These are phyloP conservation scores for Saitozyma sp. DNA, from an alignment of 768 basidiomycete genomes.

Conservation along the genomic window DNA sequence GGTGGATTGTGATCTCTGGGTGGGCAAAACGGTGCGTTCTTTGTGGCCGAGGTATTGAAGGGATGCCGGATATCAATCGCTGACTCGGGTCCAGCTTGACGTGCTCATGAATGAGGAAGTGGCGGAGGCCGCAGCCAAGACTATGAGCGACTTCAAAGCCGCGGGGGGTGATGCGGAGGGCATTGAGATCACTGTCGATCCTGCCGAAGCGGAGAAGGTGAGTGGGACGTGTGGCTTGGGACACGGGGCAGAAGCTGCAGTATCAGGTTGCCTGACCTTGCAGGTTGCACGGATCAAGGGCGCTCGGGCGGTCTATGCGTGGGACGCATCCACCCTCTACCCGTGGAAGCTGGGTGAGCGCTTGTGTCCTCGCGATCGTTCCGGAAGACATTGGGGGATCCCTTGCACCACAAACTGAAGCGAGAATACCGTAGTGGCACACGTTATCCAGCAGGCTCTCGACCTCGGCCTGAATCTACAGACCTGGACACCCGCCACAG, in stretches of 20 bases:
- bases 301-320: constrained; percentile 5
- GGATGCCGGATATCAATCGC: not conserved
- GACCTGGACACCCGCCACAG: constrained; percentile 19
- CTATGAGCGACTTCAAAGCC: constrained; percentile 36
- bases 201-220: constrained; percentile 39
- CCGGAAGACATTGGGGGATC: not conserved
- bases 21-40: constrained; percentile 31
- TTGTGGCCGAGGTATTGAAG: not conserved
- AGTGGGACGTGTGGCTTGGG: not conserved
- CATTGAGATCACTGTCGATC: constrained; percentile 42
- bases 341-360: constrained; percentile 24
- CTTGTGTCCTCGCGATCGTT: not conserved
- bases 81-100: constrained; percentile 26
- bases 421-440: constrained; percentile 16
- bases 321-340: constrained; percentile 5
- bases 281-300: constrained; percentile 21
- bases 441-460: constrained; percentile 26
- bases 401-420: not conserved
- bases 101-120: constrained; percentile 32
- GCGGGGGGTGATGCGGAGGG: constrained; percentile 49
- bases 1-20: constrained; percentile 40
- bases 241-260: not conserved
- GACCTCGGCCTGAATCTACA: constrained; percentile 32
- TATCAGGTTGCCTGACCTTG: not conserved
- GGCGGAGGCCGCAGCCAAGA: constrained; percentile 21